These are phyloP conservation scores for Thalassia testudinum DNA, from an alignment of 116 monocot species.

Conservation along the genomic window DNA sequence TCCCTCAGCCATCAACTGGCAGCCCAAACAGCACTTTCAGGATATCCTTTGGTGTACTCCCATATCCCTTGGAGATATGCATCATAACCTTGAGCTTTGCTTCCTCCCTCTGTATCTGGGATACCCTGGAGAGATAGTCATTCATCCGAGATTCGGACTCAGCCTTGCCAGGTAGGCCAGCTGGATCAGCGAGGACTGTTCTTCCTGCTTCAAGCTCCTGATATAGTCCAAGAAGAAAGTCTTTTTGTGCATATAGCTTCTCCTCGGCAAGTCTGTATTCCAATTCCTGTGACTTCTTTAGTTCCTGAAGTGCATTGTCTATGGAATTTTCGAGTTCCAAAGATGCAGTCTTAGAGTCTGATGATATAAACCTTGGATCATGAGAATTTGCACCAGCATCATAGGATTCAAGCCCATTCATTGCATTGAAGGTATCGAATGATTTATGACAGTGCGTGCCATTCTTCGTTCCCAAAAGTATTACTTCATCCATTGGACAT, in stretches of 20 bases:
- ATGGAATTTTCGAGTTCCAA: constrained; percentile 37
- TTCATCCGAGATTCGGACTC: constrained; percentile 16
- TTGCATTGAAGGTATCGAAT: neutral
- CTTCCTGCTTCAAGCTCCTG: constrained; percentile 31
- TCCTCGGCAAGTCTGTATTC: constrained; percentile 40
- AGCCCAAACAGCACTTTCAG: constrained; percentile 20
- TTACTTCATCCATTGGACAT: neutral
- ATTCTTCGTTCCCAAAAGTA: neutral
- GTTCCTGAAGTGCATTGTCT: constrained; percentile 23
- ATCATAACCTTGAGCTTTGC: constrained; percentile 36
- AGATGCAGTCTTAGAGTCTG: constrained; percentile 5
- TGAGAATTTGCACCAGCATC: too few species aligned
- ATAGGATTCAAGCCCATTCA: neutral
- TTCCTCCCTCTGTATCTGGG: constrained; percentile 47
- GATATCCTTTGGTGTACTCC: constrained; percentile 13
- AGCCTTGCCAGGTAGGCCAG: constrained; percentile 1
- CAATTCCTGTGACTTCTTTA: constrained; percentile 46
- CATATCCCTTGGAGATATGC: constrained; percentile 32
- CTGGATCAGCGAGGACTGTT: constrained; percentile 20
- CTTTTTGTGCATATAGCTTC: constrained; percentile 42
- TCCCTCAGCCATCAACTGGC: constrained; percentile 6
- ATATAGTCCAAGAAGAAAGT: constrained; percentile 38
- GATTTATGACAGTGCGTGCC: neutral
- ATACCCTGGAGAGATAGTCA: constrained; percentile 22
- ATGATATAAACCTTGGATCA: too few species aligned